Conservation (phyloP, 768 basidiomycete species). For the Hericium alpestre region DNA sequence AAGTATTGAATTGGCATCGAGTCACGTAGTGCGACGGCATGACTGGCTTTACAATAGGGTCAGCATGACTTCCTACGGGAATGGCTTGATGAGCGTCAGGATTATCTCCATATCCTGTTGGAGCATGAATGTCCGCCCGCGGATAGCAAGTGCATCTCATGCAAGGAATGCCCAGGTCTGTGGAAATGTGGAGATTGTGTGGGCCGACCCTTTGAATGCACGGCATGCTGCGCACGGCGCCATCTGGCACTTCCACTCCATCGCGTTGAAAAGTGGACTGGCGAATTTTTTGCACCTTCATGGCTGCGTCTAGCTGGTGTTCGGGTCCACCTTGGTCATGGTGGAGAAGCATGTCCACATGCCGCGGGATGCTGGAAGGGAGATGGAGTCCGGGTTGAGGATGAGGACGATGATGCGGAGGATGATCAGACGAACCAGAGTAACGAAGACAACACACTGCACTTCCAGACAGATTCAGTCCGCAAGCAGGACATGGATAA, state of each 20-base stretch:
- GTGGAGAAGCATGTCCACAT: background rate
- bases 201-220: background rate
- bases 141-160: background rate
- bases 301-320: background rate
- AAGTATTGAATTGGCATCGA: background rate
- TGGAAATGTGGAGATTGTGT: background rate
- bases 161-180: background rate
- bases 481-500: background rate
- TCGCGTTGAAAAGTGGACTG: background rate
- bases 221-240: background rate
- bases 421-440: background rate
- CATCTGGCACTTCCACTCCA: conserved; percentile 1
- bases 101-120: background rate
- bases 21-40: background rate
- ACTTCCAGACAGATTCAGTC: background rate
- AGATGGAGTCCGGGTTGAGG: background rate
- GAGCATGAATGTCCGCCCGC: background rate
- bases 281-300: background rate
- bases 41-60: background rate
- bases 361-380: background rate
- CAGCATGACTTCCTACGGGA: background rate
- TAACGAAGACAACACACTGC: background rate
- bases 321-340: background rate
- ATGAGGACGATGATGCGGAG: background rate
- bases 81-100: background rate